A percentile compares a stretch with the other conserved stretches of the same genome.
These are phyloP conservation scores for Cladophialophora exuberans DNA, from an alignment of 2,329 filamentous ascomycete genomes.

Conservation along the genomic window DNA sequence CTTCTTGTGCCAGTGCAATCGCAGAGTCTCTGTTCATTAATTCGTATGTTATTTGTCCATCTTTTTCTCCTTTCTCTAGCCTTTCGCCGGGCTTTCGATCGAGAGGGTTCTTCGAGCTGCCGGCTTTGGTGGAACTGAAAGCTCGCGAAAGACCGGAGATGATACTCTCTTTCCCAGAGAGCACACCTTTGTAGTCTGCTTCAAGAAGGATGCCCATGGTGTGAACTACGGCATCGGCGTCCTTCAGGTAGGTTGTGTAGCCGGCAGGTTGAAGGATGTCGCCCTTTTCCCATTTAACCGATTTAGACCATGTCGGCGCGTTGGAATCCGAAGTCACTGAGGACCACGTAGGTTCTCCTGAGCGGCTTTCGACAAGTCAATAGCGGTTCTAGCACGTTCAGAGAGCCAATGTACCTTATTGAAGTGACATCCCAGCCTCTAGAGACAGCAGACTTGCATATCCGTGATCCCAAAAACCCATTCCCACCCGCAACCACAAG, in stretches of 20 bases:
- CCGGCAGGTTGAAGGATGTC: conserved; percentile 82
- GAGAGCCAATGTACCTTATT: conserved; percentile 66
- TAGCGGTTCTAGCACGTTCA: not conserved
- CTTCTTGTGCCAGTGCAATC: conserved; percentile 78
- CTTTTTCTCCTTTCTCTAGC: conserved; percentile 67
- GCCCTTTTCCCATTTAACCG: conserved; percentile 83
- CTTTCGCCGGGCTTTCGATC: conserved; percentile 59
- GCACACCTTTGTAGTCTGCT: conserved; percentile 93
- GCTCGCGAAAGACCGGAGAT: conserved; percentile 76
- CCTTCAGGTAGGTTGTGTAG: conserved; percentile 75
- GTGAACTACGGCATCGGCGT: conserved; percentile 85
- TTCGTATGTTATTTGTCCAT: conserved; percentile 88
- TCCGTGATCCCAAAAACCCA: conserved; percentile 81
- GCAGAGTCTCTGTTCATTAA: conserved; percentile 86
- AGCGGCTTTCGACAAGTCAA: conserved; percentile 65
- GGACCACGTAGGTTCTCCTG: conserved; percentile 85
- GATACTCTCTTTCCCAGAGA: conserved; percentile 83
- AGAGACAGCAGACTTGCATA: conserved; percentile 85
- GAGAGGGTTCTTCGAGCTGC: conserved; percentile 70
- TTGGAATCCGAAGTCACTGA: conserved; percentile 71
- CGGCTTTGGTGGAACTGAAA: conserved; percentile 67
- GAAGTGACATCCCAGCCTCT: conserved; percentile 92
- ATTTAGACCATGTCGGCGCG: conserved; percentile 78
- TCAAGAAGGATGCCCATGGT: conserved; percentile 95
- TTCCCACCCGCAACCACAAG: conserved; percentile 92